Base-by-base conservation (phyloP, 768 basidiomycete species). In the Kockovaella imperatae region DNA sequence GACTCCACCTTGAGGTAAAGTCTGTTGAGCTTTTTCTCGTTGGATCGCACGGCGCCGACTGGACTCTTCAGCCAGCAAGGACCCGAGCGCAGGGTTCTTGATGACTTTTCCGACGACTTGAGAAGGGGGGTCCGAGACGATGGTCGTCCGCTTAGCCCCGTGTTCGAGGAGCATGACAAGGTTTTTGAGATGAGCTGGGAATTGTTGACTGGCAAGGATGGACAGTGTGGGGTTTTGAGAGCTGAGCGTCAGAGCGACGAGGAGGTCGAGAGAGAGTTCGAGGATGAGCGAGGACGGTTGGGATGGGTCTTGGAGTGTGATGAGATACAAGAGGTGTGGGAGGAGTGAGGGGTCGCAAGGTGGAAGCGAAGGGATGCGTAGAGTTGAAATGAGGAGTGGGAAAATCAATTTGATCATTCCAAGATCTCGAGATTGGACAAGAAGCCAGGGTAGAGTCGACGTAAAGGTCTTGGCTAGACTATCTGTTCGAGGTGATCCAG, bases 231-330 rank as follows among this genome's bases (percentile, higher is more conserved):
- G 67, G 53, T 78, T 80, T 39, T 87, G 72, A 7, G 83, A 80
- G n/a, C n/a, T n/a, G n/a, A n/a, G n/a, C n/a, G n/a, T n/a, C 32
- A 87, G 77, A 49, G 78, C 77, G 56, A 77, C 76, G 45, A 93
- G 73, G 0, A 83, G 76, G 34, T 79, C 78, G 49, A 84, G 74
- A 18, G 87, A 75, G 7, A 90, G 71, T 11, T 80, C 77, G 45
- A 82, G 74, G 2, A 84, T 83, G 35, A 80, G 79, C 13, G 78
- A 26, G 8, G 56, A 50, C 3, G 64, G 50, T 1, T 56, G 45
- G 6, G 40, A 25, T n/a, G n/a, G n/a, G n/a, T n/a, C n/a, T 32
- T 32, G 31, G 10, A 69, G 56, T 24, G 63, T 57, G 17, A 68
- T 47, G 15, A 62, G 47, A 18, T 53, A 44, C 5, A 65, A 29